Base-by-base conservation (phyloP, 805 yeast genomes). In the Pichia eremophila region DNA sequence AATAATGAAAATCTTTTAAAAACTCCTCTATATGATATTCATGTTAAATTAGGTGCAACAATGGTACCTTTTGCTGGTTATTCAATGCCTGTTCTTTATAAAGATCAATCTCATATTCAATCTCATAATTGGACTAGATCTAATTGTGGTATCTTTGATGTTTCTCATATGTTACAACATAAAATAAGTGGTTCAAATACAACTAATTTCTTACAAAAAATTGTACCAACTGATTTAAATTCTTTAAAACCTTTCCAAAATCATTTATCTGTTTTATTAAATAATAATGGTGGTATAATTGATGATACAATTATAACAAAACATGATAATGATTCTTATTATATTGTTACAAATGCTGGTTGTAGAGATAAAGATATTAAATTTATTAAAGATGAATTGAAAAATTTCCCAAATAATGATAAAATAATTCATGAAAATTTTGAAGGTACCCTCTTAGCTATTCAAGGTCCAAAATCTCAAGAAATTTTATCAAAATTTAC, bases 11-110 rank as follows among this genome's bases (percentile, higher is more conserved):
- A 22, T 15, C 57, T 68, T 5, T 62, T 74, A 49, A 70, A 76
- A 54, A 93, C 98, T 1, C 95, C 98, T 5, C 71, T 93, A 39
- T 79, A 83, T 63, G 88, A 84, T 49, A 72, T 88, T 25, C 97
- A 93, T 63, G 70, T 83, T 35, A 75, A 77, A 47, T 70, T 79
- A 41, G 91, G 89, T 7, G 99, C 89, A 14, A 89, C 85, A 47
- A 83, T 93, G 83, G 98, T 90, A 5, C 95, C 95, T 41, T 93
- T 86, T 67, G 98, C 98, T 17, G 96, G 96, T n/a, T 93, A 78
- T 60, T 78, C 83, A 42, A 91, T 93, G 97, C 99, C 99, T 2
- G 89, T 93, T 10, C 66, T 88, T 31, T 93, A 90, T 70, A 75
- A 78, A 53, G 81, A 74, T n/a, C 95, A 86, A 66, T 67, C 86